Evolutionary conservation across 768 basidiomycete species (phyloP).

Genomic region (Aureoboletus auriporus): DNA sequence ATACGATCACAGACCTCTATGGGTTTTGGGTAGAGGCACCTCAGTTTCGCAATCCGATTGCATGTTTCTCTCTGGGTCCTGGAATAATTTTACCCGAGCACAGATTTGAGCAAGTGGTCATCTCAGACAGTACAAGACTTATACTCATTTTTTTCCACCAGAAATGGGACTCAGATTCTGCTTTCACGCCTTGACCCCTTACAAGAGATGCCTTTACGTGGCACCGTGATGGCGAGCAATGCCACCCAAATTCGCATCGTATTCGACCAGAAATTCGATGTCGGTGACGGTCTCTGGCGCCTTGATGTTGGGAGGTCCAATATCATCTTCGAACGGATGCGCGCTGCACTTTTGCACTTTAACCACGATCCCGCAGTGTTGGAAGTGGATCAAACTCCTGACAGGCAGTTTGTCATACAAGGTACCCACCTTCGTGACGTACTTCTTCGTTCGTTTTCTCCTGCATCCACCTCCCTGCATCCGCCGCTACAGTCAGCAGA

Average conservation of each 20-base stretch:
- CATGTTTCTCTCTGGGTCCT: conserved; percentile 61
- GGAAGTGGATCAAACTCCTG: conserved; percentile 30
- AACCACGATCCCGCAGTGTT: conserved; percentile 47
- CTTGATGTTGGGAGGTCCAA: conserved; percentile 70
- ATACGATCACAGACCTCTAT: conserved; percentile 59
- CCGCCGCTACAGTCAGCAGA: conserved; percentile 37
- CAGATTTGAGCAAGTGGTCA: conserved; percentile 59
- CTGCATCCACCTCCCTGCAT: conserved; percentile 19
- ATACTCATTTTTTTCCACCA: conserved; percentile 26
- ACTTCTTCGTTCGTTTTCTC: conserved; percentile 55
- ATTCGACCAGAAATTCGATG: conserved; percentile 48
- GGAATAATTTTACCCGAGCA: conserved; percentile 61
- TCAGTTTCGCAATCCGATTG: conserved; percentile 62
- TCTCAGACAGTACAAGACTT: neutral
- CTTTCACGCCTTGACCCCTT: conserved; percentile 63
- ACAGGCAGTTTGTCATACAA: conserved; percentile 52
- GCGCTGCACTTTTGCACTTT: conserved; percentile 56
- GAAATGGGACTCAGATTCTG: conserved; percentile 67
- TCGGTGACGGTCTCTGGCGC: conserved; percentile 50
- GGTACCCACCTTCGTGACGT: conserved; percentile 75
- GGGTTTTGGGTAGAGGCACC: conserved; percentile 69
- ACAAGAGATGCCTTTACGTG: conserved; percentile 47
- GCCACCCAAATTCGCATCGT: conserved; percentile 53
- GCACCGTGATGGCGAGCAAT: conserved; percentile 49
- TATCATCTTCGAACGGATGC: conserved; percentile 66